phyloP scores from a whole-genome alignment of 2,329 filamentous ascomycete genomes.

The Ascochyta fabae region DNA sequence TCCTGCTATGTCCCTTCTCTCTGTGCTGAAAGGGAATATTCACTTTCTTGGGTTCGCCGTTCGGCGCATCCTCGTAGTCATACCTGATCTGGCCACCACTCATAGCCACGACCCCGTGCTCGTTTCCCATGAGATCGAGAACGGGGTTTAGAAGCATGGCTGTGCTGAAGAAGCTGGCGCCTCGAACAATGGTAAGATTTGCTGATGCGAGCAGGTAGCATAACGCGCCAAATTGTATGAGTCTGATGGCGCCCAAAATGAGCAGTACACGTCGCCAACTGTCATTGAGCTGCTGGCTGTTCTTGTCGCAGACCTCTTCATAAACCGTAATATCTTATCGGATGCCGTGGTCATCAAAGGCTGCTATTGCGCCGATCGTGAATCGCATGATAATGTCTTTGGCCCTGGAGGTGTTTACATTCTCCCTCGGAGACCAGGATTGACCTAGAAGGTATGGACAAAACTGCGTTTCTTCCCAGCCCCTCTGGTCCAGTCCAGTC shows the following conservation, averaged over 20 bases:
- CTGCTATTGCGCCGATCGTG: slow-evolving; percentile 40
- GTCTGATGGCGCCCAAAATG: slow-evolving; percentile 31
- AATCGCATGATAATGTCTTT: slow-evolving; percentile 38
- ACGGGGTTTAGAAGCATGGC: slow-evolving; percentile 43
- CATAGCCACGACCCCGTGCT: slow-evolving; percentile 30
- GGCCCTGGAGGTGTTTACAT: slow-evolving; percentile 13
- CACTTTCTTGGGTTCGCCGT: slow-evolving; percentile 38
- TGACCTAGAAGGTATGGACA: slow-evolving; percentile 31
- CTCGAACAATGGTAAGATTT: slow-evolving; percentile 40
- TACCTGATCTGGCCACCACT: slow-evolving; percentile 37
- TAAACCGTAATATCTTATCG: slow-evolving; percentile 25
- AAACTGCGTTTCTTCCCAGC: slow-evolving; percentile 20
- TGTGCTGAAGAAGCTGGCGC: slow-evolving; percentile 41
- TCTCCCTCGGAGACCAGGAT: slow-evolving; percentile 33
- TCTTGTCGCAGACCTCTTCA: slow-evolving; percentile 16
- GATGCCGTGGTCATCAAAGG: slow-evolving; percentile 44
- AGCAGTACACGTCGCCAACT: slow-evolving; percentile 37
- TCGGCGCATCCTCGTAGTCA: slow-evolving; percentile 36
- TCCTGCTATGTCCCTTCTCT: slow-evolving; percentile 29
- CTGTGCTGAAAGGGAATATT: slow-evolving; percentile 36
- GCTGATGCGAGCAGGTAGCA: slow-evolving; percentile 30
- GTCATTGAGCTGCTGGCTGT: slow-evolving; percentile 39
- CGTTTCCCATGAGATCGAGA: slow-evolving; percentile 29
- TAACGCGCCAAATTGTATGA: slow-evolving; percentile 36
- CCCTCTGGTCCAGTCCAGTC: slow-evolving; percentile 31